Base-by-base conservation (phyloP, 1,139 yeast genomes). In the Sugiyamaella paludigena region DNA sequence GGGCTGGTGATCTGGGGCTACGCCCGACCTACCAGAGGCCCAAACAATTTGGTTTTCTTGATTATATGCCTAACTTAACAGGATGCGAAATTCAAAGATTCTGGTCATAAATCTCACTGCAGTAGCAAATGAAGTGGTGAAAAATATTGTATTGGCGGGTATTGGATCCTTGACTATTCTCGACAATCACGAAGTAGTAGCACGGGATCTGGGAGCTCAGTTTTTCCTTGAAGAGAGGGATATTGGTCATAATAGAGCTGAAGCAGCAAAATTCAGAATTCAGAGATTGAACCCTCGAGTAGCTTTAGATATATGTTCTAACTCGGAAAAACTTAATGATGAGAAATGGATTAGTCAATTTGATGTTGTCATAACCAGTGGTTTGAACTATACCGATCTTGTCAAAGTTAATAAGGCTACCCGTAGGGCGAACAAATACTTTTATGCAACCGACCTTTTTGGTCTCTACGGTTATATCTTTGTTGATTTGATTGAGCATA, bases 91-190 rank as follows among this genome's bases (percentile, higher is more conserved):
- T 27, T 84, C 97, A 12, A 78, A 78, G 47, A 75, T 91, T 7
- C 72, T 92, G 47, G 64, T 89, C 35, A 72, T 88, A 31, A 83
- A 84, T 55, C 60, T 86, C 30, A 84, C 88, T 8, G 87, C 87
- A 0, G 73, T 85, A 9, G 92, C 94, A 3, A 80, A 84, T 27
- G 97, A 89, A 65, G 76, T 84, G 11, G 83, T 84, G 36, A 92
- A 92, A 68, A 91, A 91, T 67, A 69, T 92, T 46, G 92, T 87
- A 11, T 75, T 92, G 37, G 95, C 96, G 31, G 98, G 98, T 2
- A 74, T 92, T 49, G 95, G 95, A 10, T 72, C 84, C 1, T 69
- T 92, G 33, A 84, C 86, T 26, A 72, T 92, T 1, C 66, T 84
- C 52, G 98, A 92, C 68, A 60, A 70, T 29, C 70, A 82, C 3